Base-by-base conservation (phyloP, 768 basidiomycete genomes). In the Pleurotus ostreatus region DNA sequence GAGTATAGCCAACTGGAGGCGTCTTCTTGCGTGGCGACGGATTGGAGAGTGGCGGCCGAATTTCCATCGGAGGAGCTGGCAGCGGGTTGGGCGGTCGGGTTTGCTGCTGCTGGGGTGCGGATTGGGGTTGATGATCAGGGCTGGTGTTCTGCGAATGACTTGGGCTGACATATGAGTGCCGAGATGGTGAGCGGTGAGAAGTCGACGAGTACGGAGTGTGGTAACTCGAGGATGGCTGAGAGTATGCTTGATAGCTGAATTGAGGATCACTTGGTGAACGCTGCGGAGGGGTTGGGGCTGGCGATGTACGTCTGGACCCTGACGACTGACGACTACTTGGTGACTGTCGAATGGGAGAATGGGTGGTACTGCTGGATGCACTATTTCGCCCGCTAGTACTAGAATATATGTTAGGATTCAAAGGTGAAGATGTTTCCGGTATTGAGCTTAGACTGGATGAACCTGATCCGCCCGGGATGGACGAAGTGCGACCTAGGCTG, bases 381-480 rank as follows among this genome's bases (percentile, higher is more conserved):
- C 59, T 59, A 15, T 47, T 40, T 34, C 56, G 23, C 16, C 37
- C 23, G 49, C 47, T 18, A 47, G 11, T 55, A 38, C 58, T 25
- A 65, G 55, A 30, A 58, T 54, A 25, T 18, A 22, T 34, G 37
- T 46, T 55, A 12, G 41, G 54, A 30, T 46, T 55, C n/a, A 46
- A 16, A 44, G 41, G 45, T 8, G 54, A 46, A 22, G 54, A 46
- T 11, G 54, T 45, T 44, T 55, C 76, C 3, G 68, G 72, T 41
- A 78, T 77, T n/a, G 74, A 70, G 57, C 62, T 66, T 12, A 79
- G 70, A 9, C 68, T 62, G 25, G 66, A 63, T n/a, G 68, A 63
- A 6, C 51, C 51, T 41, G 51, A 53, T 7, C 51, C 51, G 13
- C 26, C n/a, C 13, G 49, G 49, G 11, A 51, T 51, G 9, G 49